Conservation (phyloP, 805 yeast species). For the Teunomyces pallodes region DNA sequence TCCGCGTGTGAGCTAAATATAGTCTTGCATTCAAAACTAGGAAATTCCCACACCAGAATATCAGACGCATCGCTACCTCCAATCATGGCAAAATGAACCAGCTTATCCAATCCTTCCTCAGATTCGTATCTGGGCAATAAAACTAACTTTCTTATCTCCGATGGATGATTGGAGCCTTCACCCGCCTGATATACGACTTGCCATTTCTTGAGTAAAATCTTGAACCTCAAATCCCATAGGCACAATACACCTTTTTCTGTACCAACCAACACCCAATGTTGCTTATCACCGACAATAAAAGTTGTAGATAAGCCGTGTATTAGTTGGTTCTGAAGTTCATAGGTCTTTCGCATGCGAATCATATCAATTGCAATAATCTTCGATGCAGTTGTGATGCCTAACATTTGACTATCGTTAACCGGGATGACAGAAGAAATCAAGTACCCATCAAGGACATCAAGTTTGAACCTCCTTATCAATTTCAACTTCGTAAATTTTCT, state of each 20-base stretch:
- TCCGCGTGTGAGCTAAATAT: constrained; percentile 20
- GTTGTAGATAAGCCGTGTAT: constrained; percentile 65
- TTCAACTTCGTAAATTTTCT: constrained; percentile 24
- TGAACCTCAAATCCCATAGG: constrained; percentile 80
- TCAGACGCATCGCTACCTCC: constrained; percentile 67
- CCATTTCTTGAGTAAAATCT: constrained; percentile 59
- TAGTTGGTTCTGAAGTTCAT: constrained; percentile 50
- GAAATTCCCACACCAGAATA: constrained; percentile 73
- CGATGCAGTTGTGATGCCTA: constrained; percentile 53
- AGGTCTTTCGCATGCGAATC: constrained; percentile 46
- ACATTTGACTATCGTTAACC: constrained; percentile 39
- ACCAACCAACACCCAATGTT: constrained; percentile 70
- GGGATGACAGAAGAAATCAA: constrained; percentile 45
- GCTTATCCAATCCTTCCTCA: constrained; percentile 32
- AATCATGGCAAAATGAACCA: constrained; percentile 42
- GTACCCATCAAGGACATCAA: constrained; percentile 36
- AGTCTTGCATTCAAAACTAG: constrained; percentile 54
- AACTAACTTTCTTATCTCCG: constrained; percentile 43
- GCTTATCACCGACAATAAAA: constrained; percentile 52
- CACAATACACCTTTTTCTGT: constrained; percentile 71
- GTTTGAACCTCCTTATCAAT: constrained; percentile 40
- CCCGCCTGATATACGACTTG: constrained; percentile 37
- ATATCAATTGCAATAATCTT: constrained; percentile 56
- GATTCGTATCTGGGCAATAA: constrained; percentile 41
- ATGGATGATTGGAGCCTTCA: constrained; percentile 1